Evolutionary conservation across 177 flowering plant genomes (phyloP).

Genomic region (Tripterygium wilfordii): DNA sequence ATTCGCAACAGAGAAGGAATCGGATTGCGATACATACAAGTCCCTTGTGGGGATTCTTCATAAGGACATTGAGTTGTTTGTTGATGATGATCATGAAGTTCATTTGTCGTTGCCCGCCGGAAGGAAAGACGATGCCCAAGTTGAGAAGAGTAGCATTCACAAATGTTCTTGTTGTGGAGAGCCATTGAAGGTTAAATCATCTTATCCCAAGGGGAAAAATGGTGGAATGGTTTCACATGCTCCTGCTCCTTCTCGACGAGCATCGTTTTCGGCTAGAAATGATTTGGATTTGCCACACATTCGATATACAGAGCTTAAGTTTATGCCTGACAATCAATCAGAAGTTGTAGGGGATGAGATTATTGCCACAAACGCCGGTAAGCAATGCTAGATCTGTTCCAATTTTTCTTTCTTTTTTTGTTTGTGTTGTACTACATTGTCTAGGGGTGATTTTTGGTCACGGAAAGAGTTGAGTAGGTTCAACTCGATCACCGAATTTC

Average conservation of each 20-base stretch:
- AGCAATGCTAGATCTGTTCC: constrained; percentile 27
- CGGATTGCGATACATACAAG: constrained; percentile 42
- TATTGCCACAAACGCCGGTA: constrained; percentile 8
- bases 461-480: too few species aligned
- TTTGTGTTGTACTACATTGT: too few species aligned
- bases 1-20: constrained; percentile 52
- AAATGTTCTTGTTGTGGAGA: constrained; percentile 75
- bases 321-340: constrained; percentile 40
- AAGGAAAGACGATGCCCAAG: constrained; percentile 19
- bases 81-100: constrained; percentile 39
- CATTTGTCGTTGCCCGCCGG: constrained; percentile 18
- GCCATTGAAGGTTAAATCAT: constrained; percentile 35
- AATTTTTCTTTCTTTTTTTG: too few species aligned
- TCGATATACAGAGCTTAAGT: constrained; percentile 40
- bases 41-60: constrained; percentile 53
- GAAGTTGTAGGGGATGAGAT: constrained; percentile 39
- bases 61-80: constrained; percentile 41
- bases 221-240: constrained; percentile 23
- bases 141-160: constrained; percentile 16
- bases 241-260: constrained; percentile 51
- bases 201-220: constrained; percentile 13
- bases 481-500: too few species aligned
- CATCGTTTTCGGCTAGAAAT: constrained; percentile 16
- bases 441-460: too few species aligned
- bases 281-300: constrained; percentile 40